Evolutionary conservation across 371 early-diverging fungal species (phyloP), one percentile per base, ranked within the genome.

Genomic region (Dinochytrium kinnereticum): DNA sequence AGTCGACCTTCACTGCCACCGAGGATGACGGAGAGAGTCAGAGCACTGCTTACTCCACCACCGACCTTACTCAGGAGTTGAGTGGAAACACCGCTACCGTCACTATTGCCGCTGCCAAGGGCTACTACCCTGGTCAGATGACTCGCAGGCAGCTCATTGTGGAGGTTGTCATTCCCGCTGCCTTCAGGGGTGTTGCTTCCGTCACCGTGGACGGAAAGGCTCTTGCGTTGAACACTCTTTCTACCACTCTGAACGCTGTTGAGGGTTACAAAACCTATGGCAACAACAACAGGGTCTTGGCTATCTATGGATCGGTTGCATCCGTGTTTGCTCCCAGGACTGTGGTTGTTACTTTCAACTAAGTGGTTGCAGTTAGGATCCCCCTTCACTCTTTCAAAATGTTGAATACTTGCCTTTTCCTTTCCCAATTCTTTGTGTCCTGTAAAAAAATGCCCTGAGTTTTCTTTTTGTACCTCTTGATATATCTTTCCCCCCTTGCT

Each of bases 11-110:
- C 70, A 57, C 57, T 19, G 70, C 66, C 64, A 33, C 40, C 49
- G 74, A 74, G n/a, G 74, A 74, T 44, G 74, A 74, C 49, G 74
- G 74, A 34, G 68, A 55, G 24, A 57, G 70, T 5, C n/a, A 31
- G 70, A 33, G 1, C 69, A 74, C 64, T 37, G 19, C 28, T 17
- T 59, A 33, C 37, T 30, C 70, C 33, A 65, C 74, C 57, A 70
- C 59, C 13, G 38, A 49, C 19, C 31, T 64, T n/a, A 19, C 40
- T 19, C 74, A 74, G 51, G 51, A 33, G 1, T 26, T 44, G 3
- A 33, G 2, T 19, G 40, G 61, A 33, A 55, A 49, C 17, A 61
- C 51, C 2, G 44, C 59, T n/a, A 49, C 51, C 33, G 74, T 74
- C 21, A 69, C 69, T 0, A 50, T 74, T 24, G 64, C 33, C 31